A percentile compares a stretch with the other conserved stretches of the same genome.
These are phyloP conservation scores for Raphanus sativus DNA, from an alignment of 345 rosid species.

Conservation along the genomic window DNA sequence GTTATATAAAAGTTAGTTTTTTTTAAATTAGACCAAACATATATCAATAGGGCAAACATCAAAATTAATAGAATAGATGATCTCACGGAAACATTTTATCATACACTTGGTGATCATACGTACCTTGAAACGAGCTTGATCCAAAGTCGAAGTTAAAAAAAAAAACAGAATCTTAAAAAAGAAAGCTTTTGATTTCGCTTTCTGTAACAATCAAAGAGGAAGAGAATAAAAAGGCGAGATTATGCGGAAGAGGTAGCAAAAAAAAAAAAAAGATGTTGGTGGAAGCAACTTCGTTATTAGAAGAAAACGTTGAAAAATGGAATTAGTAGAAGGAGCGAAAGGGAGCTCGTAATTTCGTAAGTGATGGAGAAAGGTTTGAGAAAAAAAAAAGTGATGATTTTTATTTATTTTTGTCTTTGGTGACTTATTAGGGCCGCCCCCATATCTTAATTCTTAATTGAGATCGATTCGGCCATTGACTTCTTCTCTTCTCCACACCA, in stretches of 20 bases:
- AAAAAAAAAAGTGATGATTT: not conserved
- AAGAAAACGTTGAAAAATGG: conserved; percentile 16
- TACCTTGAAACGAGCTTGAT: conserved; percentile 27
- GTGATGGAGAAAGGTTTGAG: conserved; percentile 20
- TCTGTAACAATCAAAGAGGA: conserved; percentile 16
- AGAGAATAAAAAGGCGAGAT: not conserved
- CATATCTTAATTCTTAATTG: not conserved
- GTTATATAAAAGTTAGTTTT: no score
- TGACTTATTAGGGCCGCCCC: not conserved
- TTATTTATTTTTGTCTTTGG: conserved; percentile 7
- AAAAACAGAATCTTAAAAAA: not conserved
- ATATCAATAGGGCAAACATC: no score
- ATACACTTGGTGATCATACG: conserved; percentile 19
- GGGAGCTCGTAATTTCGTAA: conserved; percentile 24
- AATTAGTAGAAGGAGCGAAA: conserved; percentile 12
- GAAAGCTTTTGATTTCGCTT: not conserved
- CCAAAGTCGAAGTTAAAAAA: not conserved
- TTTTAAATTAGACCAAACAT: no score
- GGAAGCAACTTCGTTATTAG: not conserved
- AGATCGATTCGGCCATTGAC: conserved; percentile 21
- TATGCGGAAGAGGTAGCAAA: conserved; percentile 7
- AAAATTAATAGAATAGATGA: no score
- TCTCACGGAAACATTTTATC: conserved; percentile 5
- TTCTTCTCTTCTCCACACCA: conserved; percentile 13
- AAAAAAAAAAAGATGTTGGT: not conserved